Base-by-base conservation (phyloP, 768 basidiomycete species). In the Boletus huronensis region DNA sequence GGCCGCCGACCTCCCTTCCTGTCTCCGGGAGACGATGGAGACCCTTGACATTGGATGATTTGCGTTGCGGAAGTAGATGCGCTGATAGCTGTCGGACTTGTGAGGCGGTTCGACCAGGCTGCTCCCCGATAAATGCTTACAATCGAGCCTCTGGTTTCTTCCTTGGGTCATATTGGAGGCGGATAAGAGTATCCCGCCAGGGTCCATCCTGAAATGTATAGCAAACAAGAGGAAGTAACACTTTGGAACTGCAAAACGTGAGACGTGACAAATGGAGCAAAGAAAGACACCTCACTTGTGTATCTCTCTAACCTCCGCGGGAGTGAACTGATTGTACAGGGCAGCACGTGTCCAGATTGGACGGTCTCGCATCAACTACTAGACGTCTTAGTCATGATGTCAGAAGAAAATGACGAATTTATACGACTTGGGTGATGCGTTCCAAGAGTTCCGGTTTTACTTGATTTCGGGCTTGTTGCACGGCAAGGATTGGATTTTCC, bases 181-280 rank as follows among this genome's bases (percentile, higher is more conserved):
- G 83, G 34, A 98, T 79, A 47, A 94, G 79, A 14, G 90, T 89
- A 62, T 98, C 95, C 38, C 93, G 80, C 87, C 90, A 98, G 3
- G 95, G 94, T 0, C 97, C 97, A 60, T 97, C 95, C 60, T 87
- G 82, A 65, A 98, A 95, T 9, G 90, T 87, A 64, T 95, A 99
- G 51, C 85, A 87, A 4, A 88, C 82, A 6, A 90, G 72, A 3
- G 94, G 88, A 17, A 96, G 79, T 16, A 93, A 77, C 6, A 84
- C 72, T 66, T 95, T 96, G 13, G 90, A 88, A 56, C 93, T 96
- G 54, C 21, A 48, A 21, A 36, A 46, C 6, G 42, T 64, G 38
- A 55, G n/a, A 23, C 8, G 10, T 26, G 23, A 47, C 9, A 19
- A 14, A 21, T 17, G 21, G 28, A 45, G 1, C 11, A 38, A 36